Evolutionary conservation across 306 rosid species (phyloP).

Genomic region (Trichosanthes cucumerina): DNA sequence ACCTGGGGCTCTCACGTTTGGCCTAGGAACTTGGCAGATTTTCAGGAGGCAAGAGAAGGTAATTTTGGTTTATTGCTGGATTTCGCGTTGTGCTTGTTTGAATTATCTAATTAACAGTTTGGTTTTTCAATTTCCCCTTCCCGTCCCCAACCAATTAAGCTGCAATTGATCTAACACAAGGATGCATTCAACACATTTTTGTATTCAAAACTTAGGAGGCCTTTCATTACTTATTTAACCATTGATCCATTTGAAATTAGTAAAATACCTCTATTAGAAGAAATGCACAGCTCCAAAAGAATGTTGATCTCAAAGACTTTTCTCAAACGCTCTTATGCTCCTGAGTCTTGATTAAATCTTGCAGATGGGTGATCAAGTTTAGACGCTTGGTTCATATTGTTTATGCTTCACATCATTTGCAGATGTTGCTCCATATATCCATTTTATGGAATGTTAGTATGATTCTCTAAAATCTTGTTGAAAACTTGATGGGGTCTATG

Average conservation of each 20-base stretch:
- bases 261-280: neutral
- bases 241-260: neutral
- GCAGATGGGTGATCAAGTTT: neutral
- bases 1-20: conserved; percentile 89
- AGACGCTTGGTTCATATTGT: neutral
- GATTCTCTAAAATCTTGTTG: neutral
- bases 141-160: neutral
- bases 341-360: neutral
- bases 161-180: neutral
- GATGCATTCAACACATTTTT: neutral
- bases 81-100: neutral
- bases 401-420: neutral
- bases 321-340: neutral
- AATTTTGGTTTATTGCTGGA: neutral
- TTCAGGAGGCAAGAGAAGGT: conserved; percentile 88
- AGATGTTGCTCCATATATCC: neutral
- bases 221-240: neutral
- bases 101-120: neutral
- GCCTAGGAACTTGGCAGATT: conserved; percentile 96
- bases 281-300: neutral
- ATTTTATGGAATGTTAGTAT: neutral
- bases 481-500: neutral
- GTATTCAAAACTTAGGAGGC: neutral
- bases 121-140: neutral
- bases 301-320: neutral